Base-by-base conservation (phyloP, 2,329 filamentous ascomycete genomes). In the Coniochaeta sp. region DNA sequence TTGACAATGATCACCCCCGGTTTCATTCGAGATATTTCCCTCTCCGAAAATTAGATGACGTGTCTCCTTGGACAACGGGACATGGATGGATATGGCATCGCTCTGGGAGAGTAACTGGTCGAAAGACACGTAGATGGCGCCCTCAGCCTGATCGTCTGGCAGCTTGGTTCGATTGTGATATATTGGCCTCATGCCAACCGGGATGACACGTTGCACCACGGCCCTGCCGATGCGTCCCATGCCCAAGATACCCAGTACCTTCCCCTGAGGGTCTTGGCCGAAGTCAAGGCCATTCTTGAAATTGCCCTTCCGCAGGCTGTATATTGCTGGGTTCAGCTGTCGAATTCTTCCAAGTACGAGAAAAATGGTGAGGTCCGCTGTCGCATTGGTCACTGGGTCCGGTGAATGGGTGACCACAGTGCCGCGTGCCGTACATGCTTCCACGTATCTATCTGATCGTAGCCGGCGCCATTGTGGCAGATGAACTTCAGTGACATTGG, bases 401-500 rank as follows among this genome's bases (percentile, higher is more conserved):
- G 63, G 63, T 2, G 63, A 63, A 55, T 72, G 58, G 12, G 62
- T 60, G 6, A 65, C 59, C n/a, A 59, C 59, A 48, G 64, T 63
- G 20, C 49, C 48, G 12, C 61, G 54, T 20, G 57, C 55, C 48
- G 75, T 76, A 62, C 78, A 82, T 20, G 73, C 75, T 1, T 69
- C 63, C 13, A 82, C 68, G 53, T n/a, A n/a, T 83, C 78, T 47
- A 83, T 75, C 57, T 81, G 81, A 61, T 83, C 79, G 63, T 83
- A 83, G 4, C 79, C 79, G 1, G 79, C 79, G 14, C 79, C 76
- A 55, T 78, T 77, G 58, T 79, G 76, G 55, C 73, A 75, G 56
- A 79, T 74, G 56, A 71, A 77, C 55, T 70, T 72, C 53, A 77
- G 61, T 0, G 71, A 69, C 26, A 60, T 57, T 0, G 76, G 76